Conservation (phyloP, 306 rosid species). For the Abrus precatorius region DNA sequence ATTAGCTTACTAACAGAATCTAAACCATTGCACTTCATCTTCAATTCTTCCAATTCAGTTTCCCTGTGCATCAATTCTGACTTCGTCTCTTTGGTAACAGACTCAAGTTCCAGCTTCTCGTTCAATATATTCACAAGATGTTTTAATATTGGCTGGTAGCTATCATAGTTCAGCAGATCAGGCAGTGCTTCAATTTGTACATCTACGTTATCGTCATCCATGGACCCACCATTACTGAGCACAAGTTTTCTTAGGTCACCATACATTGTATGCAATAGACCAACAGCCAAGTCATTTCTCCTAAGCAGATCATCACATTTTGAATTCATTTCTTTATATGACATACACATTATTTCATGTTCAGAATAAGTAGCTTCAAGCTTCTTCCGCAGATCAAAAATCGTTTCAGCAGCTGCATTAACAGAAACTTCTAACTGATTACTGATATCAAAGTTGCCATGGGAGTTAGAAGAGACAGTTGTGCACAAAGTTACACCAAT, state of each 20-base stretch:
- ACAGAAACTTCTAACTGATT: slow-evolving; percentile 64
- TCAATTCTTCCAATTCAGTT: slow-evolving; percentile 71
- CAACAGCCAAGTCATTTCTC: slow-evolving; percentile 68
- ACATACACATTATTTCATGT: slow-evolving; percentile 56
- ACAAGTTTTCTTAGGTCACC: slow-evolving; percentile 65
- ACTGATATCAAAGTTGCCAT: slow-evolving; percentile 46
- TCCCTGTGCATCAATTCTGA: slow-evolving; percentile 68
- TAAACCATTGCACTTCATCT: slow-evolving; percentile 65
- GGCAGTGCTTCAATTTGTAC: slow-evolving; percentile 55
- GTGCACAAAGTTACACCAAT: slow-evolving; percentile 55
- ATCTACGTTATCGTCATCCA: slow-evolving; percentile 59
- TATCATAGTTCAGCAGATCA: slow-evolving; percentile 70
- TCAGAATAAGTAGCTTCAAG: slow-evolving; percentile 68
- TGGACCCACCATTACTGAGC: slow-evolving; percentile 54
- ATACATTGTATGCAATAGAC: slow-evolving; percentile 62
- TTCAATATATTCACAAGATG: slow-evolving; percentile 60
- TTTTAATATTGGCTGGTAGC: slow-evolving; percentile 63
- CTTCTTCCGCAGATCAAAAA: slow-evolving; percentile 71
- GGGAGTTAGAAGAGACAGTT: slow-evolving; percentile 41
- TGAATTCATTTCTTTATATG: slow-evolving; percentile 64
- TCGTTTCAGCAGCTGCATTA: slow-evolving; percentile 64
- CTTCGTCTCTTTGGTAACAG: slow-evolving; percentile 61
- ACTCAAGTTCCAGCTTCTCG: slow-evolving; percentile 71
- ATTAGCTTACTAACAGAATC: slow-evolving; percentile 66
- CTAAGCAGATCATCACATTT: slow-evolving; percentile 69